Evolutionary conservation across 495 filamentous ascomycete genomes (phyloP).

Genomic region (Zalerion maritima): DNA sequence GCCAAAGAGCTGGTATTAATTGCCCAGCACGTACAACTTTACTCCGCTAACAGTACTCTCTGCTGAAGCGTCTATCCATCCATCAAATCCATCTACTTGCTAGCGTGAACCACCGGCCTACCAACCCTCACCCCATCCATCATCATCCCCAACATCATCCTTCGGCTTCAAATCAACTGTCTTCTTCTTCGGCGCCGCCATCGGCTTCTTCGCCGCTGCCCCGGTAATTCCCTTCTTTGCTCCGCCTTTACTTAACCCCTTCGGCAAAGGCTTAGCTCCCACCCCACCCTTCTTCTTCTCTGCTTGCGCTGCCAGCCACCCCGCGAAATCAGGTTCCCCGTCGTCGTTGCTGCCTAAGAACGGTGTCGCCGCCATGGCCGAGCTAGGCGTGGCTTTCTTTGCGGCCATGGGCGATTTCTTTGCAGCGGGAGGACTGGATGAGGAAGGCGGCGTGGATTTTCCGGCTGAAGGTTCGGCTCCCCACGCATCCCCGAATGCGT

Average conservation of each 20-base stretch:
- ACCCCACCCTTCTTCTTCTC: constrained; percentile 45
- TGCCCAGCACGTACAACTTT: too few relatives aligned
- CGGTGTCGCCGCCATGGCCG: constrained; percentile 26
- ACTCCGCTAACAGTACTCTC: too few relatives aligned
- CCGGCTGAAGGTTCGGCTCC: constrained; percentile 30
- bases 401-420: constrained; percentile 10
- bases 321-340: constrained; percentile 84
- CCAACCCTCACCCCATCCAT: constrained; percentile 61
- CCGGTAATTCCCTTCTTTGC: constrained; percentile 25
- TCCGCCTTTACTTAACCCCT: constrained; percentile 49
- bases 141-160: constrained; percentile 38
- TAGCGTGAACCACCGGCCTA: constrained; percentile 10
- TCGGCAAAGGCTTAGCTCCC: constrained; percentile 51
- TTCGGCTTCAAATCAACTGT: constrained; percentile 36
- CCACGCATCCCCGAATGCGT: constrained; percentile 35
- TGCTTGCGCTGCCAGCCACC: constrained; percentile 76
- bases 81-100: too few relatives aligned
- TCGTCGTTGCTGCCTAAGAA: constrained; percentile 79
- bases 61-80: too few relatives aligned
- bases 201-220: constrained; percentile 19
- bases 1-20: too few relatives aligned
- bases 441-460: constrained; percentile 20
- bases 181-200: constrained; percentile 14
- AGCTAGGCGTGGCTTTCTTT: constrained; percentile 3
- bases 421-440: constrained; percentile 12